Evolutionary conservation across 2,329 filamentous ascomycete genomes (phyloP), one percentile per base, ranked within the genome.

Genomic region (Penicillium paneum): DNA sequence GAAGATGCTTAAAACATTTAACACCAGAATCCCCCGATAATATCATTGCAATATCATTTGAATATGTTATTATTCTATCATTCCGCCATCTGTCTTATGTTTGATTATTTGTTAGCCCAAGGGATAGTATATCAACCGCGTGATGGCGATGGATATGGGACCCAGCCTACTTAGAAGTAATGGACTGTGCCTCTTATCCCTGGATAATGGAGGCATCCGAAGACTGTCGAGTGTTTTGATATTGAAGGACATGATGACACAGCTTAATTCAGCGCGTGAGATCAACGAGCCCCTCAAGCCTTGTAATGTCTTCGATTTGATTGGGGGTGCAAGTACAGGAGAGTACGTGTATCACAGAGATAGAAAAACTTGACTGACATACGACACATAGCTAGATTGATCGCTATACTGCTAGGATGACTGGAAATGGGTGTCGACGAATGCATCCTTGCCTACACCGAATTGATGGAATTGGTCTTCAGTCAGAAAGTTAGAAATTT

Each of bases 141-240:
- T 35, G 7, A 32, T 46, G 12, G 2, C 40, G 8, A 17, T 3
- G 2, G 28, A 13, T 8, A 10, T 17, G n/a, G 43, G 43, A 19
- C 40, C 49, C 3, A 58, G 53, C 6, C 54, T 54, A 2, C 36
- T 57, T 8, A 44, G 59, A 2, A n/a, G 4, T 1, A 34, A 52
- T n/a, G 61, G 62, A 6, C 15, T 64, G 0, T 63, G 61, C 21
- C 49, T 65, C 0, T 12, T 65, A 1, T 57, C 58, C 26, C 56
- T 71, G 5, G 74, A 77, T 58, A 74, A 75, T 12, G 75, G 74
- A 2, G 24, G 74, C 4, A 67, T 77, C 0, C 67, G 74, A 5
- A 74, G 73, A 0, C 59, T 77, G 3, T 76, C 75, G 0, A 67
- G 67, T 0, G 59, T 76, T 0, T 59, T 67, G 12, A 73, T 77